Percentiles rank a stretch among this genome's conserved stretches.
phyloP scores from a whole-genome alignment of 805 yeast genomes.

The Nakazawaea ishiwadae region DNA sequence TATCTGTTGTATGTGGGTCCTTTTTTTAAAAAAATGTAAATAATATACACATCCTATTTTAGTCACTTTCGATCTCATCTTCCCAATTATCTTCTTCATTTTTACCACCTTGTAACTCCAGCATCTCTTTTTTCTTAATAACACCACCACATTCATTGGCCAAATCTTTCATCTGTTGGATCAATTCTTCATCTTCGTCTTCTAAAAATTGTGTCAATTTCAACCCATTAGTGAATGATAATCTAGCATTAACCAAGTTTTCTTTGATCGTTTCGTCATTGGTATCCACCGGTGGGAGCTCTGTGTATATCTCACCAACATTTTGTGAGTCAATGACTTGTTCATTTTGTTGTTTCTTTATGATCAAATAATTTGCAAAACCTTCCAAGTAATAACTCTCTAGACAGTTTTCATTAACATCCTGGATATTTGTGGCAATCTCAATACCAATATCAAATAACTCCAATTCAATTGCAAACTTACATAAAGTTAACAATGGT shows the following conservation, averaged over 20 bases:
- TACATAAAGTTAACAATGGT: constrained; percentile 67
- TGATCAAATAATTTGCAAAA: constrained; percentile 54
- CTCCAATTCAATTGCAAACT: constrained; percentile 75
- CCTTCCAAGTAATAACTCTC: constrained; percentile 85
- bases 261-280: constrained; percentile 25
- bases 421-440: constrained; percentile 64
- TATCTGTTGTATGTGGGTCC: too few relatives aligned
- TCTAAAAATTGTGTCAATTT: constrained; percentile 32
- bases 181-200: constrained; percentile 25
- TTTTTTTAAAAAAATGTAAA: too few relatives aligned
- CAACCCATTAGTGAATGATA: constrained; percentile 33
- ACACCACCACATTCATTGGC: constrained; percentile 36
- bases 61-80: constrained; percentile 39
- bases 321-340: constrained; percentile 13
- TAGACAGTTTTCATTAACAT: constrained; percentile 77
- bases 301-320: constrained; percentile 36
- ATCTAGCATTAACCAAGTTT: constrained; percentile 34
- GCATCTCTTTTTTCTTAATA: constrained; percentile 26
- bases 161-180: constrained; percentile 32
- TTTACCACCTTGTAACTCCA: constrained; percentile 4
- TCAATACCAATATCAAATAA: constrained; percentile 59
- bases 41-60: background rate
- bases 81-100: constrained; percentile 63
- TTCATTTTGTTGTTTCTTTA: constrained; percentile 30
- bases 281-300: constrained; percentile 24